phyloP scores from a whole-genome alignment of 2,329 filamentous ascomycete species.

The Microsporum canis region DNA sequence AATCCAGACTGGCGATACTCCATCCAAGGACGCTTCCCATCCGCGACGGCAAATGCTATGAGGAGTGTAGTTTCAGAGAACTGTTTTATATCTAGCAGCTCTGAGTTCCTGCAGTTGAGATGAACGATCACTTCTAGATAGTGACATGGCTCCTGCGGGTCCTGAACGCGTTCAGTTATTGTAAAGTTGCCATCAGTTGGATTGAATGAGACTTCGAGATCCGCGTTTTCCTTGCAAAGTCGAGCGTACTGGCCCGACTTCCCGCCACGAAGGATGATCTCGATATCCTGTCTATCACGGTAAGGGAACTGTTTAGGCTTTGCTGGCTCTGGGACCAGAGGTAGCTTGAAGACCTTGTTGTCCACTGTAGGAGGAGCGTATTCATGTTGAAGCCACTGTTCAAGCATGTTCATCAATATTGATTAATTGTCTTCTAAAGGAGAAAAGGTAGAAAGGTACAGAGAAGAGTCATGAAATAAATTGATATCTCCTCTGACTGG shows the following conservation, averaged over 20 bases:
- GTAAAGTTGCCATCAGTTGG: not conserved
- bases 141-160: not conserved
- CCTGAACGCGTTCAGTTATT: not conserved
- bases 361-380: not conserved
- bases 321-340: not conserved
- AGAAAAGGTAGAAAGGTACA: not conserved
- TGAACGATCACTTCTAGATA: slow-evolving; percentile 8
- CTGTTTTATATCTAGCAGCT: slow-evolving; percentile 22
- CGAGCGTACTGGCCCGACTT: not conserved
- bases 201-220: slow-evolving; percentile 4
- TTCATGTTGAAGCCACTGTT: slow-evolving; percentile 2
- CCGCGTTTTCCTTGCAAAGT: slow-evolving; percentile 3
- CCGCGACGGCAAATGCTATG: slow-evolving; percentile 16
- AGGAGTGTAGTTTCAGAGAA: slow-evolving; percentile 21
- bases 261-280: not conserved
- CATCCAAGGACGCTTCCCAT: slow-evolving; percentile 15
- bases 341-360: slow-evolving; percentile 1
- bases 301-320: not conserved
- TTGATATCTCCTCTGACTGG: not conserved
- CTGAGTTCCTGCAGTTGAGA: slow-evolving; percentile 16
- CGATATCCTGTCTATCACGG: slow-evolving; percentile 1
- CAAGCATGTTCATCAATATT: not conserved
- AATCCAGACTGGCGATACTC: slow-evolving; percentile 18
- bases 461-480: not conserved
- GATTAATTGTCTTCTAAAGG: not conserved